Percentiles rank a stretch among this genome's conserved stretches.
phyloP scores from a whole-genome alignment of 495 filamentous ascomycete species.

The Tuber microsphaerosporum region DNA sequence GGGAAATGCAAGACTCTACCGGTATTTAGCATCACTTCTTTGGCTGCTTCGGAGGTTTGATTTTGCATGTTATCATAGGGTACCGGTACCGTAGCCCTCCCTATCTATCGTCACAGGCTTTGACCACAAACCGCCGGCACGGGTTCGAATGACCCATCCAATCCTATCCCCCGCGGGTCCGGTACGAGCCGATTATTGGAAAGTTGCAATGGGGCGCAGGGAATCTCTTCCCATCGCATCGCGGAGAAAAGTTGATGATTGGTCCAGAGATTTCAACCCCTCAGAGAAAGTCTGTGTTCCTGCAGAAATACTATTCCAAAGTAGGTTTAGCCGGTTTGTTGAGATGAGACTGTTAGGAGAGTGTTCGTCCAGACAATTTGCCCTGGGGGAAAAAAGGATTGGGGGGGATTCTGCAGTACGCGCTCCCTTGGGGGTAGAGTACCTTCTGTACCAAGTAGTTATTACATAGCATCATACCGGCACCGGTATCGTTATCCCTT shows the following conservation, averaged over 20 bases:
- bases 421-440: background rate
- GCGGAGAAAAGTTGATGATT: background rate
- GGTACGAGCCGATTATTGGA: background rate
- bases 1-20: background rate
- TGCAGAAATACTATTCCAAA: background rate
- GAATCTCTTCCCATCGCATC: conserved; percentile 2
- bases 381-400: background rate
- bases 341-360: background rate
- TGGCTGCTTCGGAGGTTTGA: background rate
- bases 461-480: background rate
- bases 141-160: background rate
- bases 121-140: background rate
- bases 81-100: background rate
- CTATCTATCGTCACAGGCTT: background rate
- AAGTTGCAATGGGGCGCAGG: background rate
- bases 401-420: background rate
- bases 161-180: background rate
- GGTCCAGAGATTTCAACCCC: background rate
- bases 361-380: background rate
- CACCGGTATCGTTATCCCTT: background rate
- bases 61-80: background rate
- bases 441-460: background rate
- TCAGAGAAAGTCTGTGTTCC: background rate
- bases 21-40: background rate
- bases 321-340: background rate